Conservation (phyloP, 805 yeast species). For the Hanseniaspora osmophila region DNA sequence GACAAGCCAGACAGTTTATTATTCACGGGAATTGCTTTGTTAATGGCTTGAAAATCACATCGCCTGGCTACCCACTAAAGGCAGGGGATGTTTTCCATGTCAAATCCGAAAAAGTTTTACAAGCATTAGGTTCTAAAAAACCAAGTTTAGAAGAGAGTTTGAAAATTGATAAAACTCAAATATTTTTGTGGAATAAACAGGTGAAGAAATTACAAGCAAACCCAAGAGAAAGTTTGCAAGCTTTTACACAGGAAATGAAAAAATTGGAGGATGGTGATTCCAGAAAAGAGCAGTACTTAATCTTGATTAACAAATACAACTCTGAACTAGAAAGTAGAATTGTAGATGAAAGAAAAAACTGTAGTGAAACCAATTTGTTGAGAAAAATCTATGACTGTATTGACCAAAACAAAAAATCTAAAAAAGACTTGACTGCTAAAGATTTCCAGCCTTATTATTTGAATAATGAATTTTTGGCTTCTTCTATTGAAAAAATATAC, state of each 20-base stretch:
- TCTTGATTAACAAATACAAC: slow-evolving; percentile 15
- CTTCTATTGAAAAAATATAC: slow-evolving; percentile 13
- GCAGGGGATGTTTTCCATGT: slow-evolving; percentile 84
- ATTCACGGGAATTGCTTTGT: slow-evolving; percentile 71
- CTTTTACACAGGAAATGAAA: not conserved
- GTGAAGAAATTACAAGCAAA: slow-evolving; percentile 39
- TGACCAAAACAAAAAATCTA: slow-evolving; percentile 8
- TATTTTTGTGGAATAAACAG: slow-evolving; percentile 61
- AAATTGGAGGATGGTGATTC: slow-evolving; percentile 6
- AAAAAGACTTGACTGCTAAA: slow-evolving; percentile 13
- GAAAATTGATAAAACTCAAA: slow-evolving; percentile 57
- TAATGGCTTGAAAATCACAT: slow-evolving; percentile 64
- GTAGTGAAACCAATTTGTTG: slow-evolving; percentile 36
- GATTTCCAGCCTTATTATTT: slow-evolving; percentile 28
- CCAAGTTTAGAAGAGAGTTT: slow-evolving; percentile 61
- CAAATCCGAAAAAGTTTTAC: slow-evolving; percentile 69
- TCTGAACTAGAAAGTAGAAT: slow-evolving; percentile 12
- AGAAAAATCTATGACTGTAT: slow-evolving; percentile 26
- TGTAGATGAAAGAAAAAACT: slow-evolving; percentile 14
- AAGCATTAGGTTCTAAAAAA: slow-evolving; percentile 73
- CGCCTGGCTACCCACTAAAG: slow-evolving; percentile 62
- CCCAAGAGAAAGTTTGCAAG: slow-evolving; percentile 20
- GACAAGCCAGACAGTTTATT: slow-evolving; percentile 88
- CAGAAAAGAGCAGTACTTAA: slow-evolving; percentile 13
- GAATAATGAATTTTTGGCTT: slow-evolving; percentile 13